Base-by-base conservation (phyloP, 768 basidiomycete genomes). In the Pholiota conissans region DNA sequence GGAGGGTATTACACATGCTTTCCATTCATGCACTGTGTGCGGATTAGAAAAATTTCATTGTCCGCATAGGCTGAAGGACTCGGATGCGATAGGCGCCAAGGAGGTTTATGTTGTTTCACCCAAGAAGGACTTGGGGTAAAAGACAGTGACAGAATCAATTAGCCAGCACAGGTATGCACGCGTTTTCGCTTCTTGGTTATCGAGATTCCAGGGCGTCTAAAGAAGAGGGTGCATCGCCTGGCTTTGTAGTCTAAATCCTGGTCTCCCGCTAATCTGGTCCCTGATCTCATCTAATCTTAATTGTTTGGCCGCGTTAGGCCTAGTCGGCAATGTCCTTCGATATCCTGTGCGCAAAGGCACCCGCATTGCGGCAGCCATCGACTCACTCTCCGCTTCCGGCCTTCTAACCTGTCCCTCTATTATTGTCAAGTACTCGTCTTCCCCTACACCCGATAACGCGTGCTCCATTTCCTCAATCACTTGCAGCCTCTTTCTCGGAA, bases 231-330 rank as follows among this genome's bases (percentile, higher is more conserved):
- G 42, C 42, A 45, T 24, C 18, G 42, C 42, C 42, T 45, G 42
- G 13, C 30, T 6, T 20, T 45, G 22, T 45, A 45, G 42, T 45
- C 42, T 45, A 37, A 52, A 34, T 34, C 35, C 34, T 52, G 16
- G 28, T 49, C 13, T 42, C 14, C 34, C 16, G 24, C 34, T 14
- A 39, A 39, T 40, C 48, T 50, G 9, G 42, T 9, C 42, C 42
- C 18, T 24, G 22, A 37, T 56, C 30, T 45, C 22, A 58, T 58
- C 51, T 26, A 40, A 49, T 56, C 47, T 49, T 20, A 3, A 34
- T 24, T 51, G 34, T 52, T 58, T 58, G 34, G n/a, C 29, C 22
- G 11, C 48, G 47, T 48, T 58, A 27, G 11, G 45, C 34, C 28
- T 5, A 46, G 24, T 32, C 29, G 50, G 49, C 20, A 26, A 45